Conservation (phyloP, 306 rosid species). For the Lagenaria siceraria region DNA sequence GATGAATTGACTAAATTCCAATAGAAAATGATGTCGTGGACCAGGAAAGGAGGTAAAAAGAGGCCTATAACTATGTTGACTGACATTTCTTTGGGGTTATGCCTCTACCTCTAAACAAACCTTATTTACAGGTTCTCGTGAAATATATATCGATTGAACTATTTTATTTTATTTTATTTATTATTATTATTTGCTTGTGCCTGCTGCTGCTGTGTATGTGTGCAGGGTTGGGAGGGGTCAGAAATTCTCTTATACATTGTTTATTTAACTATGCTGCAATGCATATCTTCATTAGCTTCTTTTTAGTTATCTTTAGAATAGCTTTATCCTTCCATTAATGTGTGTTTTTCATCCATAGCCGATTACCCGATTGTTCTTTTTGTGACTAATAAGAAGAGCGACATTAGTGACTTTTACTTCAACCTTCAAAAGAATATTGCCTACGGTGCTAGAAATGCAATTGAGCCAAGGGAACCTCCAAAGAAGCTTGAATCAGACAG, state of each 20-base stretch:
- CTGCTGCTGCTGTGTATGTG: no score
- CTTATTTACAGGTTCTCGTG: no score
- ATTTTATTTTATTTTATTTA: no score
- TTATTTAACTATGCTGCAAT: no score
- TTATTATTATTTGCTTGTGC: no score
- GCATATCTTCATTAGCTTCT: no score
- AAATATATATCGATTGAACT: no score
- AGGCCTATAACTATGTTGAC: not conserved
- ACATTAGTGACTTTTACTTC: slow-evolving; percentile 69
- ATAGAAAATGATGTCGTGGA: not conserved
- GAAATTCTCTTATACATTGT: no score
- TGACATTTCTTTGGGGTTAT: not conserved
- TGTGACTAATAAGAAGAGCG: slow-evolving; percentile 84
- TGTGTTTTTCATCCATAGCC: not conserved
- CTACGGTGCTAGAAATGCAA: slow-evolving; percentile 42
- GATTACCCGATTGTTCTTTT: slow-evolving; percentile 6
- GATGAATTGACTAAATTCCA: no score
- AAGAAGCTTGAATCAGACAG: slow-evolving; percentile 18
- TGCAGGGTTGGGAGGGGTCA: no score
- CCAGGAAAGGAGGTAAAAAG: not conserved
- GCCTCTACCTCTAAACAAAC: no score
- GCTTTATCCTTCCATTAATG: not conserved
- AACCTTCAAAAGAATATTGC: slow-evolving; percentile 73
- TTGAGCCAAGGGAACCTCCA: slow-evolving; percentile 24
- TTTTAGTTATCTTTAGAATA: not conserved